These are phyloP conservation scores for Aspergillus sp. DNA, from an alignment of 2,329 filamentous ascomycete genomes.

Conservation along the genomic window DNA sequence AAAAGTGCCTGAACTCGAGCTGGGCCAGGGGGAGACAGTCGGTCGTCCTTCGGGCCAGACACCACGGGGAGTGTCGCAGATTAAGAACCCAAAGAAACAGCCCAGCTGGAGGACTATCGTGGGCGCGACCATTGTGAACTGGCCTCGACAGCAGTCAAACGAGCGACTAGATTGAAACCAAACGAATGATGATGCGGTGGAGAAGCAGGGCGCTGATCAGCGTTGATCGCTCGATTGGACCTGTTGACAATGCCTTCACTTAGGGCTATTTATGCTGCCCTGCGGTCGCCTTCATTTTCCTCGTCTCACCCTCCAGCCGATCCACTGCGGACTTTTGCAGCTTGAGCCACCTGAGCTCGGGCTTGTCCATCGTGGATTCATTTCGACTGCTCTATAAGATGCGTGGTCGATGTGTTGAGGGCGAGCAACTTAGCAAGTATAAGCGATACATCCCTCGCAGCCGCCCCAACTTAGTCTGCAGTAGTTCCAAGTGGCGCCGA, in stretches of 20 bases:
- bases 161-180: not conserved
- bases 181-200: not conserved
- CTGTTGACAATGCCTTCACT: not conserved
- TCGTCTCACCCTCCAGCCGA: slow-evolving; percentile 7
- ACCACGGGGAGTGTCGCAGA: slow-evolving; percentile 30
- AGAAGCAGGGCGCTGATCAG: not conserved
- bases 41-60: slow-evolving; percentile 26
- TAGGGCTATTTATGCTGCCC: slow-evolving; percentile 11
- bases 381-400: not conserved
- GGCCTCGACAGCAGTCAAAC: not conserved
- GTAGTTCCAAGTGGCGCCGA: slow-evolving; percentile 5
- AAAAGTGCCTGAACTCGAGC: not conserved
- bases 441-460: slow-evolving; percentile 1
- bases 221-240: slow-evolving; percentile 1
- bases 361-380: not conserved
- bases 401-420: not conserved
- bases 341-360: not conserved
- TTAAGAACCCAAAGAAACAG: slow-evolving; percentile 35
- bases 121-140: not conserved
- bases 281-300: not conserved
- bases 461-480: slow-evolving; percentile 1
- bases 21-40: slow-evolving; percentile 20
- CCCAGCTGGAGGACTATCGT: slow-evolving; percentile 24
- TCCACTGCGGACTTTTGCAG: slow-evolving; percentile 1
- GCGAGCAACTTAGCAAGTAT: slow-evolving; percentile 1